Conservation (phyloP, 805 yeast species). For the Kockiozyma suomiensis region DNA sequence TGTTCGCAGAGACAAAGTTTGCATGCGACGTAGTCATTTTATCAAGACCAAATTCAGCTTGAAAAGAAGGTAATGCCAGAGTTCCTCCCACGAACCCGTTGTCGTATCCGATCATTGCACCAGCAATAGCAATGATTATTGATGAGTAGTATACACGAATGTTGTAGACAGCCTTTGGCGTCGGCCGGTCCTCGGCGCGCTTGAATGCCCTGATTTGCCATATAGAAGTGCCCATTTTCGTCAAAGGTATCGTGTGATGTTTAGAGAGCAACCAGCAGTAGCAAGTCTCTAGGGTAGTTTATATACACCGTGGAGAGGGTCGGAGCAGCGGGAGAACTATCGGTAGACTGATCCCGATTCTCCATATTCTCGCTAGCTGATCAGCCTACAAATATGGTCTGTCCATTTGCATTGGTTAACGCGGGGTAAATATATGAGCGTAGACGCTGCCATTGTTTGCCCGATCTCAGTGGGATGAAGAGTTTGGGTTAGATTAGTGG, state of each 20-base stretch:
- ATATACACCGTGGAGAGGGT: too few relatives aligned
- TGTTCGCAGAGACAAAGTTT: constrained; percentile 32
- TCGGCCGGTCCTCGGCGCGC: constrained; percentile 32
- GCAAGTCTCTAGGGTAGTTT: too few relatives aligned
- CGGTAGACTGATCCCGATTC: too few relatives aligned
- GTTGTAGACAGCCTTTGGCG: constrained; percentile 53
- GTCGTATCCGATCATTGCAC: constrained; percentile 58
- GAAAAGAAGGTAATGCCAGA: constrained; percentile 50
- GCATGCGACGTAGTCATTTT: constrained; percentile 38
- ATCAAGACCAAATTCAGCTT: constrained; percentile 49
- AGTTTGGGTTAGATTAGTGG: neutral
- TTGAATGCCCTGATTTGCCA: constrained; percentile 22
- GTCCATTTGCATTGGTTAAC: too few relatives aligned
- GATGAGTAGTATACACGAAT: constrained; percentile 49
- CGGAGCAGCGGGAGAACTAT: too few relatives aligned
- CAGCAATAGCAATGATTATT: constrained; percentile 52
- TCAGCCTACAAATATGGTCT: too few relatives aligned
- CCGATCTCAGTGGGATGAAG: too few relatives aligned
- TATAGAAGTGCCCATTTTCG: constrained; percentile 6
- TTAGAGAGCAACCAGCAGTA: too few relatives aligned
- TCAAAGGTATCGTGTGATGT: too few relatives aligned
- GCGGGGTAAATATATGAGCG: too few relatives aligned
- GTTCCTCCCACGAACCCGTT: constrained; percentile 60
- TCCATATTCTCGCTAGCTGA: too few relatives aligned
- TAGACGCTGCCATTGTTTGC: too few relatives aligned